Base-by-base conservation (phyloP, 176 grass and related monocot species). In the Ananas comosus region DNA sequence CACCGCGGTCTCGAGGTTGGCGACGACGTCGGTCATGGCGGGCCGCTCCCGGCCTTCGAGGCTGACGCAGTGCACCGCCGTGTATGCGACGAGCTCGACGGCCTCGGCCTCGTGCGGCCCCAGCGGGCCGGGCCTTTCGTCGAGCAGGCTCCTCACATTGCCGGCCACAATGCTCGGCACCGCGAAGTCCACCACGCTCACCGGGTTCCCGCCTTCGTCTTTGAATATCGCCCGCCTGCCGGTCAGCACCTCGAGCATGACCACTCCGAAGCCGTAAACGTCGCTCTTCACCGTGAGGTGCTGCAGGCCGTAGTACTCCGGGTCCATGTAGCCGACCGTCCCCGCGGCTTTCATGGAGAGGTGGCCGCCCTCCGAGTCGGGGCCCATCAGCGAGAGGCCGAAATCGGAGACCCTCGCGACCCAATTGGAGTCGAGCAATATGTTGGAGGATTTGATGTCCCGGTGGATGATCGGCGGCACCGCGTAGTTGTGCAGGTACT, bases 361-460 rank as follows among this genome's bases (percentile, higher is more conserved):
- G 77, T 79, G 81, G 14, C 25, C 57, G 21, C 42, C 59, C 12
- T 64, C 65, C 3, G 71, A 22, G 49, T 83, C 77, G 6, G 89
- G 78, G 0, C 80, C 89, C 82, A 86, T 81, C 2, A 99, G 76
- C 8, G 95, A 99, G 13, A 99, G 72, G 2, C 95, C 95, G 2
- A 99, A 99, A 72, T 94, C 95, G 1, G 95, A 99, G 9, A 99
- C 95, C n/a, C 85, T 81, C 4, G 90, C 95, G 51, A 81, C 77
- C 87, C 87, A 99, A 25, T 63, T 59, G 23, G 11, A 71, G 67
- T 99, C 95, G 9, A 99, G 80, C 72, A 99, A 57, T 50, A 99
- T 99, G 79, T 99, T 99, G 25, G 95, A 94, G 7, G 95, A 99
- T 68, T 99, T 99, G 72, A 99, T 99, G 82, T 99, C 90, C 65